A percentile compares a stretch with the other conserved stretches of the same genome.
These are phyloP conservation scores for Aeminium ludgeri DNA, from an alignment of 495 filamentous ascomycete genomes.

Conservation along the genomic window DNA sequence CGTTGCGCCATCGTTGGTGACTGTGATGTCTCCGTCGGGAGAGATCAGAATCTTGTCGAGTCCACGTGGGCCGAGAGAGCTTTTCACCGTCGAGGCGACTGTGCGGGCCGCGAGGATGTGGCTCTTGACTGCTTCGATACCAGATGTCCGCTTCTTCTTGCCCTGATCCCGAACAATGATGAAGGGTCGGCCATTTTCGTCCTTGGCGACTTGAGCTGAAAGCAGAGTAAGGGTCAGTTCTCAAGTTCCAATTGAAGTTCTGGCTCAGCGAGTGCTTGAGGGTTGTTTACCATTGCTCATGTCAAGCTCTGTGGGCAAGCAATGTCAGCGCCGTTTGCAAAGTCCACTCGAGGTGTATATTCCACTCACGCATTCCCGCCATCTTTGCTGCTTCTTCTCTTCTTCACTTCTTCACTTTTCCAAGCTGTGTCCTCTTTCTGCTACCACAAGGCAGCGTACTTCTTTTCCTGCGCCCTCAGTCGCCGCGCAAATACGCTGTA, in stretches of 20 bases:
- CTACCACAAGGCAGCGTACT: not conserved
- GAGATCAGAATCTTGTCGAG: conserved; percentile 99
- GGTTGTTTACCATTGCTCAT: conserved; percentile 48
- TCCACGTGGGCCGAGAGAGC: conserved; percentile 85
- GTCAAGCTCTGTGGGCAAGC: conserved; percentile 34
- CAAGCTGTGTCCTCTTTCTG: conserved; percentile 1
- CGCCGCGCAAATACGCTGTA: not conserved
- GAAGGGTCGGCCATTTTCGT: conserved; percentile 93
- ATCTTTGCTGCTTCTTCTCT: conserved; percentile 1
- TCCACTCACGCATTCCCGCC: conserved; percentile 15
- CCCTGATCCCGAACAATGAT: conserved; percentile 98
- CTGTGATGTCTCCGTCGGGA: conserved; percentile 95
- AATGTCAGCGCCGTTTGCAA: conserved; percentile 1
- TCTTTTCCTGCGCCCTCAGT: not conserved
- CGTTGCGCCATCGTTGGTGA: conserved; percentile 97
- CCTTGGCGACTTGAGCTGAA: conserved; percentile 59
- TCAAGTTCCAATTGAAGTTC: not conserved
- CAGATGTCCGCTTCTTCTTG: conserved; percentile 93
- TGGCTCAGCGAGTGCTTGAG: not conserved
- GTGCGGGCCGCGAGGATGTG: conserved; percentile 95
- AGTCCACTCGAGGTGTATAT: not conserved
- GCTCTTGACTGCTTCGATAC: conserved; percentile 90
- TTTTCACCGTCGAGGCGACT: conserved; percentile 92
- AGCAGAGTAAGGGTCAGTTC: conserved; percentile 7
- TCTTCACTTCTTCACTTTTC: not conserved